Evolutionary conservation across 1,284 basidiomycete genomes (phyloP).

Genomic region (Gymnopus androsaceus): DNA sequence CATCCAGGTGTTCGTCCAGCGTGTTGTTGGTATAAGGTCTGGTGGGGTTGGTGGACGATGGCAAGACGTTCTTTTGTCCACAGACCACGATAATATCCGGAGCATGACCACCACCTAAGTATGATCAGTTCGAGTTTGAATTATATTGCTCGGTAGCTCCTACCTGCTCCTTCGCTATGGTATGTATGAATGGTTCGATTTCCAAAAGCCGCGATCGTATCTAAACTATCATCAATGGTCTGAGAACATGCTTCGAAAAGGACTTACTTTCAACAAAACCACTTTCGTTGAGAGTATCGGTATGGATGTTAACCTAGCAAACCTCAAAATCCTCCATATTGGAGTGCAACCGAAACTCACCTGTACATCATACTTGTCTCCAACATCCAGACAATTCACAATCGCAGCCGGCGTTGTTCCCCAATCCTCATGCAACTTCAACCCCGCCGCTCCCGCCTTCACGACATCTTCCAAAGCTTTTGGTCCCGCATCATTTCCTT

Average conservation of each 20-base stretch:
- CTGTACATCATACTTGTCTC: constrained; percentile 94
- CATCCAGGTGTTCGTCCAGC: constrained; percentile 95
- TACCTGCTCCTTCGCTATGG: constrained; percentile 91
- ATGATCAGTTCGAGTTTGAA: neutral
- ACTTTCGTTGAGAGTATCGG: constrained; percentile 94
- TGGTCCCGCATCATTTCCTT: constrained; percentile 88
- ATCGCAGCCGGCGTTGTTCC: constrained; percentile 90
- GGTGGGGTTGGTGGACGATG: constrained; percentile 97
- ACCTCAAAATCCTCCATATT: constrained; percentile 25
- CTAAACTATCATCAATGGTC: constrained; percentile 37
- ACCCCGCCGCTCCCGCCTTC: constrained; percentile 83
- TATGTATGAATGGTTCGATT: constrained; percentile 97
- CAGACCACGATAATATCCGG: constrained; percentile 98
- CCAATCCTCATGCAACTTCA: constrained; percentile 99
- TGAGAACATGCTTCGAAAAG: neutral
- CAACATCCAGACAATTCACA: constrained; percentile 77
- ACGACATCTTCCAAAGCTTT: constrained; percentile 81
- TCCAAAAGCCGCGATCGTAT: constrained; percentile 89
- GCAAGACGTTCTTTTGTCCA: constrained; percentile 88
- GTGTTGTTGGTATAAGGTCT: constrained; percentile 92
- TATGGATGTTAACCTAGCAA: constrained; percentile 88
- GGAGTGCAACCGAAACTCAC: neutral
- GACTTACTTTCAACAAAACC: constrained; percentile 83
- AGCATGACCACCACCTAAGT: constrained; percentile 82
- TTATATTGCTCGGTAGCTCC: constrained; percentile 20